A percentile compares a stretch with the other conserved stretches of the same genome.
phyloP scores from a whole-genome alignment of 2,329 filamentous ascomycete species.

The Pseudofabraea citricarpa region DNA sequence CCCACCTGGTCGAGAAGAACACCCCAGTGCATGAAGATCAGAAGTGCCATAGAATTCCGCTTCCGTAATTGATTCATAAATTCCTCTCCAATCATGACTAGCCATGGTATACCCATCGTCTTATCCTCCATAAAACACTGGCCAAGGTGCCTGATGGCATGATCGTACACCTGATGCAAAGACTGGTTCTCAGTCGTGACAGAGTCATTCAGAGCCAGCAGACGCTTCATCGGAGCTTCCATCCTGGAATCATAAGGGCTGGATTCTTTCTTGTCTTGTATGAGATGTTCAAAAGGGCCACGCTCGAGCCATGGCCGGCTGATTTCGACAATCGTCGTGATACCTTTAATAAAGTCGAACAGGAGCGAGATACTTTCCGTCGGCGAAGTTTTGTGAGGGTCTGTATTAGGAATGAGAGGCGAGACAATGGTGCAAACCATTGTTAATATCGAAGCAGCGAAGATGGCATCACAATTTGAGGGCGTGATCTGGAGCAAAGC shows the following conservation, averaged over 20 bases:
- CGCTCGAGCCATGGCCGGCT: neutral
- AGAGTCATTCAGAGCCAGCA: neutral
- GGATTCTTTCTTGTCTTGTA: neutral
- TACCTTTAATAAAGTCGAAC: neutral
- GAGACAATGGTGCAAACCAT: constrained; percentile 1
- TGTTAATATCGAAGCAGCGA: constrained; percentile 3
- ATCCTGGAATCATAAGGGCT: neutral
- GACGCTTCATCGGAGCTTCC: neutral
- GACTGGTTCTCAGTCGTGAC: neutral
- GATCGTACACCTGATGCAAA: neutral
- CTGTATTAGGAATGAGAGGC: neutral
- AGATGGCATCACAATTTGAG: constrained; percentile 9
- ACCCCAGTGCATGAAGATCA: constrained; percentile 7
- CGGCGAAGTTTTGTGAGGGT: neutral
- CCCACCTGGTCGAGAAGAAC: constrained; percentile 3
- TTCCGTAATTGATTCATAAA: constrained; percentile 3
- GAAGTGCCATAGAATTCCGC: constrained; percentile 3
- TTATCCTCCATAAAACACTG: neutral
- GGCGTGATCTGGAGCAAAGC: constrained; percentile 7
- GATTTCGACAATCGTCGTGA: neutral
- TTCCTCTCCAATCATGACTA: constrained; percentile 1
- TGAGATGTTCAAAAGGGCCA: neutral
- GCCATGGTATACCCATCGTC: neutral
- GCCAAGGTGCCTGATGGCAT: neutral
- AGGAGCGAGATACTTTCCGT: neutral